Conservation (phyloP, 78 protist species). For the Dictyostelium discoideum region DNA sequence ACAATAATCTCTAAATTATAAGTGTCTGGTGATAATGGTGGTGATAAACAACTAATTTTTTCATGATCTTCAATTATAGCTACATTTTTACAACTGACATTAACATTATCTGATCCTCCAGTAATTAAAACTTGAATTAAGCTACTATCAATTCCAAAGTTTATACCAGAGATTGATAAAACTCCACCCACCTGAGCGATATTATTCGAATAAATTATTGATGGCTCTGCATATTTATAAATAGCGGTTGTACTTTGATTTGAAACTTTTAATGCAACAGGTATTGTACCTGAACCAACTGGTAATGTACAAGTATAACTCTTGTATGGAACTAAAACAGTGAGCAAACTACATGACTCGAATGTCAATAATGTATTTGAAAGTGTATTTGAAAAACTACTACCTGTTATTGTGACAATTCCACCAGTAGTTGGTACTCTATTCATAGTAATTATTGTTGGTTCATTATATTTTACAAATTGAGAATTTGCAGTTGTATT, state of each 20-base stretch:
- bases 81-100: not conserved
- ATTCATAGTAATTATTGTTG: not conserved
- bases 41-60: not conserved
- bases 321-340: not conserved
- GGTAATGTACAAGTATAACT: not conserved
- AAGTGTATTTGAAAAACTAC: not conserved
- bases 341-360: not conserved
- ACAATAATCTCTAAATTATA: not conserved
- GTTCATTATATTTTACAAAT: slow-evolving; percentile 6
- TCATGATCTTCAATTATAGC: not conserved
- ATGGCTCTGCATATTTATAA: not conserved
- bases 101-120: not conserved
- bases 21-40: not conserved
- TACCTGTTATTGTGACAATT: not conserved
- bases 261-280: not conserved
- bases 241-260: not conserved
- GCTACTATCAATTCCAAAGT: not conserved
- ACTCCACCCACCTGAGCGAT: slow-evolving; percentile 22
- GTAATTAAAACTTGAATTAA: not conserved
- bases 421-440: slow-evolving; percentile 33
- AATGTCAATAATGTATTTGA: not conserved
- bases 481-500: slow-evolving; percentile 6
- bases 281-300: not conserved
- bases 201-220: not conserved
- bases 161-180: slow-evolving; percentile 9